Evolutionary conservation across 2,329 filamentous ascomycete species (phyloP), one percentile per base, ranked within the genome.

Genomic region (Paracamarosporium sp.): DNA sequence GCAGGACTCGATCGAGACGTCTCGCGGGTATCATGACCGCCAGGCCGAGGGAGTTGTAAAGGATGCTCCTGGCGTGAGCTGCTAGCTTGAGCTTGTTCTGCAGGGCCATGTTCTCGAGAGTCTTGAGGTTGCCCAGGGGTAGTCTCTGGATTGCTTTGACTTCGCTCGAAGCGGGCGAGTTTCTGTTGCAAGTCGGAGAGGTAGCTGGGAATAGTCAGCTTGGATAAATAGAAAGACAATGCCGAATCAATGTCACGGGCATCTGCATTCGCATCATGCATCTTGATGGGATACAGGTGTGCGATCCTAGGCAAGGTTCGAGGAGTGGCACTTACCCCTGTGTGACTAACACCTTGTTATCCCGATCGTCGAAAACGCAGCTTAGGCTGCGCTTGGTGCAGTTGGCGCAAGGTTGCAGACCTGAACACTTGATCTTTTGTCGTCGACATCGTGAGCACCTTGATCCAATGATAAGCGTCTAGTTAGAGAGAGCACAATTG

Each of bases 341-440:
- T 4, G 67, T 70, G 0, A 71, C 68, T 17, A 71, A 50, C n/a
- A 72, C 48, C 28, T 73, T 73, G n/a, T 67, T 69, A n/a, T 73
- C 69, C 50, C 69, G 59, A n/a, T 72, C 69, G 48, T 72, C 66
- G 30, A 73, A 72, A 8, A 68, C 60, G 48, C 70, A 72, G 17
- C 56, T 61, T 24, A 72, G 25, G 27, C 60, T 71, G 27, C 69
- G 67, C 50, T 65, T 70, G 40, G 59, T 64, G 51, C 70, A 73
- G 33, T 66, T 71, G 5, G 63, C 62, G 50, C 70, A 73, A 12
- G 70, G 70, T 30, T 71, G 69, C 48, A 71, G 67, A 13, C 70
- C 70, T 0, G 70, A 73, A 46, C 70, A 73, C 55, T 73, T 73
- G 53, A 72, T 73, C 51, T 73, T 73, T 40, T 72, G 70, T 46